Evolutionary conservation across 2,329 filamentous ascomycete genomes (phyloP).

Genomic region (Achaetomium macrosporum): DNA sequence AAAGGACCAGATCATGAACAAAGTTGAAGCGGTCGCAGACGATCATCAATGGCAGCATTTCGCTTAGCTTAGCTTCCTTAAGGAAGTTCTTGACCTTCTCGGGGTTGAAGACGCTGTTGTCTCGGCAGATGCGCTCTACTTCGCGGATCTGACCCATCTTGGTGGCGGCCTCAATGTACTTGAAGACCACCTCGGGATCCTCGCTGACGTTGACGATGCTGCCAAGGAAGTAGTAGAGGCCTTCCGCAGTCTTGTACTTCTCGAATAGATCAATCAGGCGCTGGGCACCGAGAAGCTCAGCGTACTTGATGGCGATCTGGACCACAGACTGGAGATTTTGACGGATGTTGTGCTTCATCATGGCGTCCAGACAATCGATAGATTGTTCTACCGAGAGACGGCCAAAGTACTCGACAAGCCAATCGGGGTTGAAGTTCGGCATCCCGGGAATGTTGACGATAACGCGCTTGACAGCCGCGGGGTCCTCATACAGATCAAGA

Average conservation of each 20-base stretch:
- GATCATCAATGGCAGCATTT: conserved; percentile 94
- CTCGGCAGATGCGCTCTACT: conserved; percentile 93
- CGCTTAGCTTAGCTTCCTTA: conserved; percentile 86
- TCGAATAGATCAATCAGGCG: conserved; percentile 89
- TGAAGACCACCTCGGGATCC: conserved; percentile 94
- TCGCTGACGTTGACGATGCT: conserved; percentile 97
- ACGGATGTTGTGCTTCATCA: conserved; percentile 94
- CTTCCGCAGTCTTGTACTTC: conserved; percentile 95
- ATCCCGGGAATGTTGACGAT: conserved; percentile 74
- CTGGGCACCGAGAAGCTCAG: conserved; percentile 83
- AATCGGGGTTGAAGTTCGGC: conserved; percentile 84
- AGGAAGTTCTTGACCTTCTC: conserved; percentile 99
- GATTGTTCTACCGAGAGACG: conserved; percentile 93
- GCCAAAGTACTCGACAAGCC: conserved; percentile 88
- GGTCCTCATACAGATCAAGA: conserved; percentile 90
- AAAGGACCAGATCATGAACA: conserved; percentile 91
- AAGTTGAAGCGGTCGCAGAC: conserved; percentile 99
- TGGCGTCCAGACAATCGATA: conserved; percentile 87
- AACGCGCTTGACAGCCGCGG: conserved; percentile 82
- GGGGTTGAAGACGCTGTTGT: conserved; percentile 82
- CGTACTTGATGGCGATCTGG: conserved; percentile 95
- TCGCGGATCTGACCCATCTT: conserved; percentile 91
- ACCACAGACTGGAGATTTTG: conserved; percentile 94
- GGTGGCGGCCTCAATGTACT: conserved; percentile 97
- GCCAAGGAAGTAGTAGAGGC: conserved; percentile 95